Evolutionary conservation across 306 rosid genomes (phyloP).

Genomic region (Sechiopsis laciniata): DNA sequence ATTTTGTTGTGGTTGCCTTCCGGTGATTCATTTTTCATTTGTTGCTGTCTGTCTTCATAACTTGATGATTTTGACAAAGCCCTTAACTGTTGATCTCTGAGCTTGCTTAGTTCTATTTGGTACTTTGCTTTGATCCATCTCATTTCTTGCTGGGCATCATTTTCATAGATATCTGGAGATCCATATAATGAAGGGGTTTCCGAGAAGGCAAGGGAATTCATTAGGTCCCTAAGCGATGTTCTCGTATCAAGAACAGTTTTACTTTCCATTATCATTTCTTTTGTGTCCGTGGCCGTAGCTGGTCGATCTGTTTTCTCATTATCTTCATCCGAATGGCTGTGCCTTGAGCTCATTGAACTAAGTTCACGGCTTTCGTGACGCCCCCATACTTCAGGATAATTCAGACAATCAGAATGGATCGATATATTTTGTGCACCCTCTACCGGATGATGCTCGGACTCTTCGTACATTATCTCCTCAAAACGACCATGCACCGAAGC

Average conservation of each 20-base stretch:
- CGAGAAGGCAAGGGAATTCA: conserved; percentile 40
- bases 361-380: conserved; percentile 57
- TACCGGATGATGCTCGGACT: conserved; percentile 35
- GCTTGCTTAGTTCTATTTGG: conserved; percentile 53
- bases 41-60: conserved; percentile 25
- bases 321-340: conserved; percentile 58
- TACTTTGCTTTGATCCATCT: conserved; percentile 74
- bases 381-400: conserved; percentile 48
- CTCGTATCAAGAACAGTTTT: conserved; percentile 17
- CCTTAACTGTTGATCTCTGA: conserved; percentile 42
- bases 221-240: conserved; percentile 31
- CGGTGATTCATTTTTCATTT: conserved; percentile 27
- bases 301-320: conserved; percentile 40
- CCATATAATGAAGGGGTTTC: conserved; percentile 31
- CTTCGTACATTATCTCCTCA: conserved; percentile 72
- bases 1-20: conserved; percentile 23
- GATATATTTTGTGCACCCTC: conserved; percentile 33
- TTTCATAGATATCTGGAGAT: conserved; percentile 32
- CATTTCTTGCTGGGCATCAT: conserved; percentile 46
- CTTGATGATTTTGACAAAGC: conserved; percentile 33
- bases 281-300: conserved; percentile 27
- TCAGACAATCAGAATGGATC: conserved; percentile 20
- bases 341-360: conserved; percentile 58
- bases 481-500: conserved; percentile 78
- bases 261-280: conserved; percentile 30